Evolutionary conservation across 2,329 filamentous ascomycete genomes (phyloP), one percentile per base, ranked within the genome.

Genomic region (Colletotrichum sp.): DNA sequence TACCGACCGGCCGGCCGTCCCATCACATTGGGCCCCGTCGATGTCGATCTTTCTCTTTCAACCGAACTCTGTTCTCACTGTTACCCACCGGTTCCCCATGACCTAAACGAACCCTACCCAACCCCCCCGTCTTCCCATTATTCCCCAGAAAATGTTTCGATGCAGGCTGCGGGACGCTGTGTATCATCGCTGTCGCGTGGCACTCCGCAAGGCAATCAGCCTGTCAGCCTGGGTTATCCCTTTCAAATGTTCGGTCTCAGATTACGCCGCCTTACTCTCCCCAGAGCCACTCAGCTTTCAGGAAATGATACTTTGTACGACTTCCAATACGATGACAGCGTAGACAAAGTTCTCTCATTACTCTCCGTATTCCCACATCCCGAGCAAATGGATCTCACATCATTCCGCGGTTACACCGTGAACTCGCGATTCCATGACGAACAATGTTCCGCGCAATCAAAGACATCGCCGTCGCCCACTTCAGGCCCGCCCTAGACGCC

Each of bases 401-500:
- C 28, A 24, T 28, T 66, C 4, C 28, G 16, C 34, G 22, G 57
- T 16, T 7, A 5, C 9, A 13, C 26, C 57, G 48, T 59, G 16
- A 67, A 32, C 8, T 2, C 32, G 2, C 22, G 16, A 16, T 15
- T 10, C 60, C 16, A 32, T 12, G 5, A 39, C 55, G 18, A 16
- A n/a, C 48, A n/a, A 75, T 76, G 44, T 32, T 68, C 24, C 68
- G 64, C n/a, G 24, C 60, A 18, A 28, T 60, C 32, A 44, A 22
- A 65, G 60, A 73, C 52, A 60, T 76, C n/a, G n/a, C 30, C 28
- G 4, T 57, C 44, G 52, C 60, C 7, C 80, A 77, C 78, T 78
- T 81, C 62, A 78, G 82, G 32, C 83, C 83, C 8, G 77, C 79
- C 10, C 68, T 84, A 9, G 82, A 85, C 57, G 83, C 84, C 28